Conservation (phyloP, 352 stramenopile species). For the Pythium diclinum region DNA sequence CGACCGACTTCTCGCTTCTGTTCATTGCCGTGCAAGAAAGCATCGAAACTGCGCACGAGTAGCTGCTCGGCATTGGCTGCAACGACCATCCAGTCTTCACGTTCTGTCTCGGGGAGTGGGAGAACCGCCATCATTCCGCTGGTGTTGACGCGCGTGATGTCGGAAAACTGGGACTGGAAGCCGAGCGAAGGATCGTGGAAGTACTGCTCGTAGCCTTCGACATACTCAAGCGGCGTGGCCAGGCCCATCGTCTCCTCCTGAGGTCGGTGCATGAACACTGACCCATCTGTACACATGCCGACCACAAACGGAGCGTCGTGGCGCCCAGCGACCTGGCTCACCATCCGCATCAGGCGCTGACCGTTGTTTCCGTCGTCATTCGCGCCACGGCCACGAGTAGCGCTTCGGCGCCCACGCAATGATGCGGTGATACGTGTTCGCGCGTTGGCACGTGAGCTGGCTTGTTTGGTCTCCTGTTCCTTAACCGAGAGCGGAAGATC, state of each 20-base stretch:
- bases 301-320: slow-evolving; percentile 62
- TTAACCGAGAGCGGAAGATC: slow-evolving; percentile 64
- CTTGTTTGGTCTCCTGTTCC: slow-evolving; percentile 38
- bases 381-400: slow-evolving; percentile 32
- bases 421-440: slow-evolving; percentile 26
- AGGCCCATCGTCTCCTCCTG: slow-evolving; percentile 45
- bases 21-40: slow-evolving; percentile 63
- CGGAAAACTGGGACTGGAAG: slow-evolving; percentile 74
- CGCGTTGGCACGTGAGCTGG: not conserved
- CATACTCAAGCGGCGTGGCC: slow-evolving; percentile 62
- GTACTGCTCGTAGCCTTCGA: slow-evolving; percentile 81
- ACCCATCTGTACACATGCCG: slow-evolving; percentile 81
- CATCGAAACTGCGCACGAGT: slow-evolving; percentile 60
- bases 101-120: slow-evolving; percentile 45
- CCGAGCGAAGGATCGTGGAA: slow-evolving; percentile 73
- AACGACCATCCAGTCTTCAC: slow-evolving; percentile 77
- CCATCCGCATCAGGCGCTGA: slow-evolving; percentile 65
- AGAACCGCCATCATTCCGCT: slow-evolving; percentile 63
- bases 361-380: slow-evolving; percentile 42
- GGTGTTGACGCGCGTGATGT: slow-evolving; percentile 73
- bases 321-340: slow-evolving; percentile 66
- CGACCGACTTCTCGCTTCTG: slow-evolving; percentile 41
- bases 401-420: slow-evolving; percentile 15
- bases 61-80: slow-evolving; percentile 71
- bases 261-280: slow-evolving; percentile 71